Evolutionary conservation across 2,329 filamentous ascomycete genomes (phyloP).

Genomic region (Plectosphaerella plurivora): DNA sequence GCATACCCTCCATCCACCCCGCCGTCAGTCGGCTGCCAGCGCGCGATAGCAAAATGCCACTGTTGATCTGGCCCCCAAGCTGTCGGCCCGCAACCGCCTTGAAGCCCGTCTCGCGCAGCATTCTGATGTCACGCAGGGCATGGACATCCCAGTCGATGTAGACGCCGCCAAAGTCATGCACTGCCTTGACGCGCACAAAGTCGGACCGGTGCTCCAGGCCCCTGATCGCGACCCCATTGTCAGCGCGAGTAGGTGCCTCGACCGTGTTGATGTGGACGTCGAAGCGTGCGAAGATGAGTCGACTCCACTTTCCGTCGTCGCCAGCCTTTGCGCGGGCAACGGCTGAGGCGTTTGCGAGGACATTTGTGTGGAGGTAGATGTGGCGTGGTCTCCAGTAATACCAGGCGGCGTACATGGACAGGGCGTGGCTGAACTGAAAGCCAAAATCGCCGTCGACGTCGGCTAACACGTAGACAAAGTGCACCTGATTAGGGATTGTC

Average conservation of each 20-base stretch:
- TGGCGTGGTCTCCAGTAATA: constrained; percentile 12
- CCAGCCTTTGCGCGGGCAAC: constrained; percentile 8
- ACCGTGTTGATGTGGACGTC: constrained; percentile 10
- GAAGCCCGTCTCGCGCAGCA: constrained; percentile 1
- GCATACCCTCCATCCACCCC: constrained; percentile 1
- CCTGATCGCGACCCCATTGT: constrained; percentile 10
- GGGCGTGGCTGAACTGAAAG: constrained; percentile 18
- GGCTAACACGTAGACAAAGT: constrained; percentile 16
- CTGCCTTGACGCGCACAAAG: constrained; percentile 15
- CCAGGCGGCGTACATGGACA: constrained; percentile 16
- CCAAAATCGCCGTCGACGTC: constrained; percentile 12
- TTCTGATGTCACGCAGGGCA: not conserved
- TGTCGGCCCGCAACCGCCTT: not conserved
- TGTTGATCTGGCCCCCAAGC: constrained; percentile 1
- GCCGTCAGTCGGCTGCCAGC: not conserved
- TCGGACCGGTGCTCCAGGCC: constrained; percentile 16
- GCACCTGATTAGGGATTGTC: constrained; percentile 17
- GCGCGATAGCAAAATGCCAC: not conserved
- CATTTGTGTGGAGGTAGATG: constrained; percentile 21
- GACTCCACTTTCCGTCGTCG: constrained; percentile 15
- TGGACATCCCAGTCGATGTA: constrained; percentile 16
- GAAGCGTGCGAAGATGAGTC: constrained; percentile 15
- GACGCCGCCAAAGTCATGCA: constrained; percentile 15
- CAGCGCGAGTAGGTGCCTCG: constrained; percentile 5
- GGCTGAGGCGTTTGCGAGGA: constrained; percentile 7